Evolutionary conservation across 1,284 basidiomycete species (phyloP).

Genomic region (Volvariella surrecta): DNA sequence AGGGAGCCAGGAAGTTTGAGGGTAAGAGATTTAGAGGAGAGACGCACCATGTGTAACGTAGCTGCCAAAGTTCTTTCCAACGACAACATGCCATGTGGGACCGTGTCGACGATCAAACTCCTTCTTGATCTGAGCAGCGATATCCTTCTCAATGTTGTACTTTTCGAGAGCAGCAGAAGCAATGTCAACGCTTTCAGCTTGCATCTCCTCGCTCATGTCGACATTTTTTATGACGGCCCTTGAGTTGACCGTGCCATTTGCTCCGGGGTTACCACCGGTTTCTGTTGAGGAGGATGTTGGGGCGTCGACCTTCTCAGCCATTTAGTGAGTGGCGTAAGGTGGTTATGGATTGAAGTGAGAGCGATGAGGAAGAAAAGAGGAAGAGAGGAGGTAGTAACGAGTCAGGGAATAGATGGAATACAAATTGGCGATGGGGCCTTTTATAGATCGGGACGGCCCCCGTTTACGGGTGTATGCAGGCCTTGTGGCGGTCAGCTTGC

Average conservation of each 20-base stretch:
- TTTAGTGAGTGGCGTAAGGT: no score
- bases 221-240: constrained; percentile 95
- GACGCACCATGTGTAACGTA: constrained; percentile 92
- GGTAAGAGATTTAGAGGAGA: constrained; percentile 4
- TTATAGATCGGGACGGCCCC: no score
- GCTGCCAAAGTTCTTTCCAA: constrained; percentile 96
- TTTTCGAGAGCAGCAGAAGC: constrained; percentile 81
- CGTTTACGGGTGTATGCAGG: no score
- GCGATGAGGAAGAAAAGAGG: neutral
- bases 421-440: neutral
- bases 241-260: constrained; percentile 30
- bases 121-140: constrained; percentile 96
- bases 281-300: constrained; percentile 47
- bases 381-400: neutral
- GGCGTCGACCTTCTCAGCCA: constrained; percentile 60
- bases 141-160: constrained; percentile 94
- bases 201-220: constrained; percentile 96
- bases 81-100: constrained; percentile 96
- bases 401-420: neutral
- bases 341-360: neutral
- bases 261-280: constrained; percentile 35
- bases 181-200: constrained; percentile 86
- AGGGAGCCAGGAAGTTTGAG: constrained; percentile 12
- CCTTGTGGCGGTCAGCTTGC: no score
- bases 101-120: constrained; percentile 90